Conservation (phyloP, 495 filamentous ascomycete species). For the Schizothecium vesticola region DNA sequence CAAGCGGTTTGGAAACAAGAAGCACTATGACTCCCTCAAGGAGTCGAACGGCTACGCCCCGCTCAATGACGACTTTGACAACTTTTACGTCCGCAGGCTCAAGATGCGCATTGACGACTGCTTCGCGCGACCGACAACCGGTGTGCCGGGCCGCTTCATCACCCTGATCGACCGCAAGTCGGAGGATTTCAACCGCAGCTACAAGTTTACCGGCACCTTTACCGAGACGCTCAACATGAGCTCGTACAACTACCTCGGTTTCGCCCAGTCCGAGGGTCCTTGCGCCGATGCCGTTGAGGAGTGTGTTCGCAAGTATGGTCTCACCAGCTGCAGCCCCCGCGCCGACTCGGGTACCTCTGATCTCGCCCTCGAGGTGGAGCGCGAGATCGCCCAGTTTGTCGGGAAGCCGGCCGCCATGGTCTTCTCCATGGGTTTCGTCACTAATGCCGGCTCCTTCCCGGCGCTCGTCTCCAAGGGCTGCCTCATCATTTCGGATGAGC, state of each 20-base stretch:
- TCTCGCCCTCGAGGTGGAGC: constrained; percentile 81
- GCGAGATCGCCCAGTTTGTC: constrained; percentile 81
- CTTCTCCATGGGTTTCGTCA: constrained; percentile 97
- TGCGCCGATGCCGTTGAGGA: constrained; percentile 94
- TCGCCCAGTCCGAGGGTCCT: constrained; percentile 94
- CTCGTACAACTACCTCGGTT: constrained; percentile 98
- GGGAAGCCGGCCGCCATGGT: constrained; percentile 93
- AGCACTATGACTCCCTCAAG: constrained; percentile 77
- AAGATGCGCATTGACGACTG: constrained; percentile 96
- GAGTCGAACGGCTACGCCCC: constrained; percentile 85
- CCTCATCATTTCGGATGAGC: constrained; percentile 90
- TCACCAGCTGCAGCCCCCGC: constrained; percentile 73
- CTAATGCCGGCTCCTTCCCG: constrained; percentile 86
- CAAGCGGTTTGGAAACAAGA: constrained; percentile 78
- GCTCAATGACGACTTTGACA: constrained; percentile 98
- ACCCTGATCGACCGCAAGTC: constrained; percentile 84
- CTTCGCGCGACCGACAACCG: constrained; percentile 85
- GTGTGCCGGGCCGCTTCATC: constrained; percentile 90
- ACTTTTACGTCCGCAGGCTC: constrained; percentile 89
- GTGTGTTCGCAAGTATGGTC: constrained; percentile 73
- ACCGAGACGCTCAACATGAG: constrained; percentile 98
- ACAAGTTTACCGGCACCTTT: constrained; percentile 77
- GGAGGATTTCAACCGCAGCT: constrained; percentile 81
- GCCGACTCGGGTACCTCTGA: constrained; percentile 83
- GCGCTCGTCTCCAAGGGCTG: constrained; percentile 86